Evolutionary conservation across 2,329 filamentous ascomycete species (phyloP), one percentile per base, ranked within the genome.

Genomic region (Phoma sp.): DNA sequence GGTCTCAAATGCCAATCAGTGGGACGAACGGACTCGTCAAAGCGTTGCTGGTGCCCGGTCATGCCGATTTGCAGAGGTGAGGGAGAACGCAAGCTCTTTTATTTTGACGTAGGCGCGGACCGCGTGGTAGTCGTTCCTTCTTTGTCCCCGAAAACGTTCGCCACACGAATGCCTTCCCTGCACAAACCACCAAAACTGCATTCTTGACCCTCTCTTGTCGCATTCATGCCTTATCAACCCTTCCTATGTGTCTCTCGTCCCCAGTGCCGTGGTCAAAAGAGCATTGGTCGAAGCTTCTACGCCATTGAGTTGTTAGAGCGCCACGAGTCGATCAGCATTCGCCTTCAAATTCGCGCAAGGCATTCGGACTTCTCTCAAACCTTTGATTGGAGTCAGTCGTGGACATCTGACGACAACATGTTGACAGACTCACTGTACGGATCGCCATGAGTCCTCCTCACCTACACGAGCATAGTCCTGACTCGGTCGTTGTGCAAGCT

Each of bases 1-100:
- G 57, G 59, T 64, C 64, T 60, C 51, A 51, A 43, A 51, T 61
- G 57, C 67, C 63, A 67, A 69, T 65, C 55, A 65, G 39, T 44
- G 37, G 40, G 53, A 33, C 21, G 40, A 25, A 29, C 33, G 19
- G 38, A 25, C 48, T 44, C 40, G 50, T 55, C 53, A 43, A 41
- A 46, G 45, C 51, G 51, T 52, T 40, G 33, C 22, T 41, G 41
- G 17, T 55, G 29, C 40, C 46, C 49, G 32, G 37, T 55, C 29
- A n/a, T 37, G 49, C 48, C 48, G 22, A 31, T 36, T n/a, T 25
- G 17, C 6, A 41, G 43, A 37, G 13, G n/a, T 33, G 39, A 41
- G 6, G 38, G 32, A 37, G n/a, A 24, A 17, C 19, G 39, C 22
- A 35, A 38, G 27, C 39, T 17, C 41, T 36, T 47, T 39, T 35